These are phyloP conservation scores for Colletotrichum horii DNA, from an alignment of 2,329 filamentous ascomycete species.

Conservation along the genomic window DNA sequence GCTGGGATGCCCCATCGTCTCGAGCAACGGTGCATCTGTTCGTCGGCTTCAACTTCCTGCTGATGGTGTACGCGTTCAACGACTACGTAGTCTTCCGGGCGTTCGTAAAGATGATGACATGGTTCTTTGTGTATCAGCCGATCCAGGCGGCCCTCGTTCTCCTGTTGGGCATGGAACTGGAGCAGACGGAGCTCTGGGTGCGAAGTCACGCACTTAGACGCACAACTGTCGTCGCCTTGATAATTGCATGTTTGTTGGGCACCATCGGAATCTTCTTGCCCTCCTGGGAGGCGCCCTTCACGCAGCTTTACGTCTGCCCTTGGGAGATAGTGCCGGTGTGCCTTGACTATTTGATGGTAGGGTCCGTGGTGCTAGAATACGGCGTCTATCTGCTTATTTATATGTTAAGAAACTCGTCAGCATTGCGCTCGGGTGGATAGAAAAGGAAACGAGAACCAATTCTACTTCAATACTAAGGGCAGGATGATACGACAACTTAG, in stretches of 20 bases:
- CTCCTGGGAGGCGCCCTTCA: background rate
- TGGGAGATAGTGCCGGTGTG: background rate
- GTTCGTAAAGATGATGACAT: background rate
- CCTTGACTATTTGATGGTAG: background rate
- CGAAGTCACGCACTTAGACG: rapidly evolving
- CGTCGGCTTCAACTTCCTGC: background rate
- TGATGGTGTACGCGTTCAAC: background rate
- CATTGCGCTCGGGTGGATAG: background rate
- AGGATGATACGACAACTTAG: background rate
- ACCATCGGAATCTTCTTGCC: background rate
- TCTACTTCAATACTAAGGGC: background rate
- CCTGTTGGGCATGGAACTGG: background rate
- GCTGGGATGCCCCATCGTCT: background rate
- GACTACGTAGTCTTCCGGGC: background rate
- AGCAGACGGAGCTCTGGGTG: background rate
- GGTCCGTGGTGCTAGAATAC: background rate
- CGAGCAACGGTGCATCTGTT: background rate
- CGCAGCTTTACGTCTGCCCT: background rate
- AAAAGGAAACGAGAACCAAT: background rate
- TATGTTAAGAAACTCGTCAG: background rate
- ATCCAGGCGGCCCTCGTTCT: background rate
- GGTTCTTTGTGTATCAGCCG: background rate
- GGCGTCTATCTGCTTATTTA: background rate
- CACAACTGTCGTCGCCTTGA: background rate
- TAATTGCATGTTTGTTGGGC: background rate